Base-by-base conservation (phyloP, 148 eudicot species). In the Amaranthus palmeri region DNA sequence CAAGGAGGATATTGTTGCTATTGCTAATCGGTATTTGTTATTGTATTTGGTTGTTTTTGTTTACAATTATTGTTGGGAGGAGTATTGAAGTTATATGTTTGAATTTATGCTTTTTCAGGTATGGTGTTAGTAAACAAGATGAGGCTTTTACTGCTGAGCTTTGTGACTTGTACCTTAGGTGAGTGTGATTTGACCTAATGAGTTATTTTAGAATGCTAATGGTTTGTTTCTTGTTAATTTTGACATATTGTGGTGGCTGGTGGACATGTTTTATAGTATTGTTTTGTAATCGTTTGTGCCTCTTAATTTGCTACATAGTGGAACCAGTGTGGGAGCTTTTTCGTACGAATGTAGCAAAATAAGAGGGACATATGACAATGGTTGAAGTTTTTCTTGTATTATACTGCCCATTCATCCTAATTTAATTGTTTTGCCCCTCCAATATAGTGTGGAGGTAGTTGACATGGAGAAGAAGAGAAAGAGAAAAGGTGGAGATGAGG, bases 41-140 rank as follows among this genome's bases (percentile, higher is more conserved):
- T 62, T 62, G 0, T 61, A 18, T 46, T 50, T 55, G 5, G 55
- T 48, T 58, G 11, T 43, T n/a, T 7, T 59, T 15, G 8, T 58
- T n/a, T 14, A 25, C 36, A 25, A 25, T 61, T 43, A 40, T 44
- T 50, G 36, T 54, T 7, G 10, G 14, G 25, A 64, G 4, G 11
- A 51, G 9, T 42, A 4, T 45, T 46, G 76, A 72, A 6, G 41
- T 72, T 6, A 50, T 67, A 12, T 48, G 25, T 71, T 9, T 54
- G 40, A 7, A 48, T 64, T 45, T 71, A 10, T 67, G 64, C 58
- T 25, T 46, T 65, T 55, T 45, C 89, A 93, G 98, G 74, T 88
- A 83, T 61, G 99, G 99, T 41, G 84, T 95, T 72, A 90, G 96
- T 90, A 92, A 88, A 78, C 93, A 88, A 80, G 81, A 95, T 77